Evolutionary conservation across 176 grass and related monocot genomes (phyloP), one percentile per base, ranked within the genome.

Genomic region (Oryza brachyantha): DNA sequence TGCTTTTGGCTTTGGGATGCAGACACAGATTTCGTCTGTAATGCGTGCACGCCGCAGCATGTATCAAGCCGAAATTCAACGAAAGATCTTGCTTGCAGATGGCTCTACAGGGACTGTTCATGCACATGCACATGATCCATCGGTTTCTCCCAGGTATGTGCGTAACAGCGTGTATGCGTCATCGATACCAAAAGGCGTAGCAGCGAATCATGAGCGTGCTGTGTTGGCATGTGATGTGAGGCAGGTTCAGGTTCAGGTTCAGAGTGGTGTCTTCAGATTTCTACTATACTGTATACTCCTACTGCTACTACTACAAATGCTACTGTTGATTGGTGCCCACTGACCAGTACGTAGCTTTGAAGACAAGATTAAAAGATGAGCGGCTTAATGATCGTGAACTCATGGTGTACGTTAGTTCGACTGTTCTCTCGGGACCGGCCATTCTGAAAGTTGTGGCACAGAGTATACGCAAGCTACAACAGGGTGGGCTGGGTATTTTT

Each of bases 291-390:
- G 17, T 34, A 13, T 25, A n/a, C n/a, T n/a, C n/a, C n/a, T n/a
- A n/a, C n/a, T n/a, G n/a, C n/a, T n/a, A n/a, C n/a, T n/a, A n/a
- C n/a, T 50, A 39, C 55, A 10, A 10, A 10, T 4, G n/a, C 41
- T 39, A 66, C 28, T 58, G 19, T 68, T 84, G 19, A 60, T 41
- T 1, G 5, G 68, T 54, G 40, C 25, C 39, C 76, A 61, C 52
- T 57, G 52, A 52, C 38, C 10, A 31, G 34, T 76, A 80, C 75
- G 81, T 88, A 43, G n/a, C 86, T 84, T 84, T 27, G 35, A 88
- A 88, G 77, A 81, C 43, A 88, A 84, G 81, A 52, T 63, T 24
- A 35, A 5, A 84, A 62, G 43, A 75, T 77, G 72, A n/a, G 66
- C 41, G 22, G 57, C 65, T 76, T 63, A 58, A 11, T 75, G 79